Base-by-base conservation (phyloP, 192 early-diverging fungal genomes). In the Backusella liffmaniae region DNA sequence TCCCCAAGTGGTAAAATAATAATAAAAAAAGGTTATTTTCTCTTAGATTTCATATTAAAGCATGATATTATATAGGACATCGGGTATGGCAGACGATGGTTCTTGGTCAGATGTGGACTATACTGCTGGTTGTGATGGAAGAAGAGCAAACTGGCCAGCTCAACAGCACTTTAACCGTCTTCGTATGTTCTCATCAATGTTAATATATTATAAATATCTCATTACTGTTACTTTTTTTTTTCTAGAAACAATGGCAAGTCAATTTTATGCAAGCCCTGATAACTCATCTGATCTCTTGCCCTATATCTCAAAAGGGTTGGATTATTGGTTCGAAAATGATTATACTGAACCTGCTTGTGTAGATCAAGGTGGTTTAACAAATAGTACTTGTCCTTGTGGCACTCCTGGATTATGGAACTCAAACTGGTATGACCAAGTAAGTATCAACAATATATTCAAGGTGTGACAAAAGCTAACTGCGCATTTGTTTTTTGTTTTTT, bases 381-480 rank as follows among this genome's bases (percentile, higher is more conserved):
- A 78, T 26, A 73, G 42, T 44, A 78, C 77, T 4, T 79, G 77
- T 21, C 77, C 77, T 34, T 79, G 77, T 74, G 77, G 77, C 7
- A 79, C 77, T 8, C 77, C 77, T 62, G 77, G 77, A 16, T 73
- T 79, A 34, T 79, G 77, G 77, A 79, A 74, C 18, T 72, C 73
- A 12, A 79, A 79, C 42, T 79, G 77, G 77, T 79, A 67, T 75
- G 77, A 67, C 30, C 77, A 79, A 35, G 77, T 80, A 56, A 80
- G 62, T 66, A 36, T 67, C 18, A 66, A 29, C 29, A 62, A 41
- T 62, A 74, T 37, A 7, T 41, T 29, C 4, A 62, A 13, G 26
- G 56, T 62, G 23, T 62, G 56, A 62, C 56, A 62, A 23, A 26
- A 29, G 3, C 12, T 62, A 62, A 62, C 56, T 62, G 56, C 56